Base-by-base conservation (phyloP, 768 basidiomycete genomes). In the Serendipita vermifera region DNA sequence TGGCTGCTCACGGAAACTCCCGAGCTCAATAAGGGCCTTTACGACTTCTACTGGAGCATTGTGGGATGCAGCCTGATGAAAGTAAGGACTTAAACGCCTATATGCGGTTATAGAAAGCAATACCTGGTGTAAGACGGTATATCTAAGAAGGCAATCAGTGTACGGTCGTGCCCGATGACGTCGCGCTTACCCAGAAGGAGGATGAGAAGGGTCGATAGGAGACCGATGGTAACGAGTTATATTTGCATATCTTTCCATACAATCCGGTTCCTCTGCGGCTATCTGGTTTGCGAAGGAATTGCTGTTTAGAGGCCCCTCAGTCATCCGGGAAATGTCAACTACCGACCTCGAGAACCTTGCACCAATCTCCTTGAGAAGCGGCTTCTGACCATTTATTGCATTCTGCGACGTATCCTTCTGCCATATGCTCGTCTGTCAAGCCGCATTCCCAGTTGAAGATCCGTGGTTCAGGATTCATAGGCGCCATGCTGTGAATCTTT, bases 211-310 rank as follows among this genome's bases (percentile, higher is more conserved):
- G 11, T 31, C 26, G 46, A 7, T 51, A 22, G 11, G 9, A 11
- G 9, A 27, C 29, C 11, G 17, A 31, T 51, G 32, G 9, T 27
- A 31, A n/a, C 46, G 17, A 15, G 24, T 22, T 9, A 13, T 11
- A 51, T 51, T 51, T 51, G 46, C 46, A 51, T 22, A 51, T 51
- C 46, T 51, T 31, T n/a, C 46, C 46, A 51, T 51, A 15, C 5
- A 24, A 24, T 13, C 17, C 27, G 46, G 29, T 13, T 7, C 24
- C 32, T 51, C 46, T 9, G 27, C 46, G 7, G 32, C 15, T 9
- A 51, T 51, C 46, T 51, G 40, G 26, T 14, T 7, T 43, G 9
- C 7, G 40, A 9, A 43, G 9, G 40, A 43, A 24, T 24, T 14
- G n/a, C 14, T 13, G 14, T 22, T 11, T 26, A 43, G 24, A 9